Evolutionary conservation across 495 filamentous ascomycete species (phyloP).

Genomic region (Trichoderma virens): DNA sequence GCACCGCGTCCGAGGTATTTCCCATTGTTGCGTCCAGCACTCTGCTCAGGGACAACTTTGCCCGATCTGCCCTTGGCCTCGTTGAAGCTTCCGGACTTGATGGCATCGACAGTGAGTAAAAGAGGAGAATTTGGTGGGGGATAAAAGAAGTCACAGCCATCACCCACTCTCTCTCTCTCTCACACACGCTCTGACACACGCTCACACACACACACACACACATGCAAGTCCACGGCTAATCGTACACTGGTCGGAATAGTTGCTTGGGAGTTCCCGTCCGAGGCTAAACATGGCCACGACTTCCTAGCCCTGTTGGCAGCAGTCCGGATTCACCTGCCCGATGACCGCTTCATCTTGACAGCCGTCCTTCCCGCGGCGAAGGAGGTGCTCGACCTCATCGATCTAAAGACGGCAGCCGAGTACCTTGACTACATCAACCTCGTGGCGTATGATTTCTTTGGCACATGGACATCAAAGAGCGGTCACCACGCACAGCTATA

Average conservation of each 20-base stretch:
- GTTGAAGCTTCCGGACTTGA: slow-evolving; percentile 72
- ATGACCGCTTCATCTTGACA: slow-evolving; percentile 67
- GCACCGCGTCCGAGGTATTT: slow-evolving; percentile 70
- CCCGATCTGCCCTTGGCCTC: slow-evolving; percentile 58
- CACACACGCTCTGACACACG: neutral
- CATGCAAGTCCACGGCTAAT: neutral
- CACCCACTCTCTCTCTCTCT: neutral
- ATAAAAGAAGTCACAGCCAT: neutral
- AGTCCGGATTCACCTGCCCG: slow-evolving; percentile 62
- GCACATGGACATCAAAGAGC: slow-evolving; percentile 55
- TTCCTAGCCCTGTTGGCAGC: slow-evolving; percentile 65
- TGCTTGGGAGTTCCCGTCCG: slow-evolving; percentile 83
- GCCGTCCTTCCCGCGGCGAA: slow-evolving; percentile 73
- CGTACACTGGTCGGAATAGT: slow-evolving; percentile 42
- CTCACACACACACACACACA: neutral
- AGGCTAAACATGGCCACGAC: slow-evolving; percentile 59
- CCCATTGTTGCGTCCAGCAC: slow-evolving; percentile 60
- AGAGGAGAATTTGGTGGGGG: neutral
- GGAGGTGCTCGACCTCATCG: slow-evolving; percentile 68
- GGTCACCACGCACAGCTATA: slow-evolving; percentile 77
- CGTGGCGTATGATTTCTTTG: slow-evolving; percentile 70
- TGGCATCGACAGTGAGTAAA: slow-evolving; percentile 70
- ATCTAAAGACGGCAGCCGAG: slow-evolving; percentile 53
- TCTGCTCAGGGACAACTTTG: slow-evolving; percentile 60
- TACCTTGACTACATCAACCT: slow-evolving; percentile 84